These are phyloP conservation scores for Keqinozyma sinolaborantium DNA, from an alignment of 1,139 yeast species.

Conservation along the genomic window DNA sequence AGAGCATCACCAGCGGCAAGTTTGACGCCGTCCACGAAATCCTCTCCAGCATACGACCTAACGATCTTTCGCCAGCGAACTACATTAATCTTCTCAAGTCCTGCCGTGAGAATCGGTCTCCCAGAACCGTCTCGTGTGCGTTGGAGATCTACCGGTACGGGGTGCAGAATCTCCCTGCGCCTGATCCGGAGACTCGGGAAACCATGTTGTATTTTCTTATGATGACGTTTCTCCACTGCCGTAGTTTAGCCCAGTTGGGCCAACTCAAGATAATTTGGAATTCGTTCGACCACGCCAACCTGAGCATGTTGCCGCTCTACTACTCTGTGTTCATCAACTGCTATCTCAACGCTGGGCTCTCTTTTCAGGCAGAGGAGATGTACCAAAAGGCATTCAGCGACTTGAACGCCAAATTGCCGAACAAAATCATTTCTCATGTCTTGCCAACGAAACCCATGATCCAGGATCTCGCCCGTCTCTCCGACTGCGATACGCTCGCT, in stretches of 20 bases:
- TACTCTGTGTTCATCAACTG: slow-evolving; percentile 21
- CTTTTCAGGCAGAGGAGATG: slow-evolving; percentile 18
- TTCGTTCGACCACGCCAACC: not conserved
- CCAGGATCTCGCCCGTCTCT: slow-evolving; percentile 8
- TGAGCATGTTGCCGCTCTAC: slow-evolving; percentile 10
- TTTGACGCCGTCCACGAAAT: too few species aligned
- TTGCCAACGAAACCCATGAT: slow-evolving; percentile 16
- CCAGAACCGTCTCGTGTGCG: not conserved
- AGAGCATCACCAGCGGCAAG: too few species aligned
- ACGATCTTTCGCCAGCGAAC: not conserved
- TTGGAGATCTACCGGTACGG: not conserved
- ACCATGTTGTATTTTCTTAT: not conserved
- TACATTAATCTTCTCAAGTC: not conserved
- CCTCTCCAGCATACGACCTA: too few species aligned
- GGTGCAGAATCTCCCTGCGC: not conserved
- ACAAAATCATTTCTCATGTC: not conserved
- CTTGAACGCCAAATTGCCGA: slow-evolving; percentile 1
- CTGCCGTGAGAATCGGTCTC: not conserved
- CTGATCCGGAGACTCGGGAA: not conserved
- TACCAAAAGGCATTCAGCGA: slow-evolving; percentile 10
- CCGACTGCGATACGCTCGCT: slow-evolving; percentile 18
- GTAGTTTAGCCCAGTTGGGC: not conserved
- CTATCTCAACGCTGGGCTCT: slow-evolving; percentile 22
- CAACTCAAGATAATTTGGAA: not conserved
- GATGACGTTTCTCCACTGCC: not conserved